Evolutionary conservation across 768 basidiomycete species (phyloP).

Genomic region (Lactarius akahatsu): DNA sequence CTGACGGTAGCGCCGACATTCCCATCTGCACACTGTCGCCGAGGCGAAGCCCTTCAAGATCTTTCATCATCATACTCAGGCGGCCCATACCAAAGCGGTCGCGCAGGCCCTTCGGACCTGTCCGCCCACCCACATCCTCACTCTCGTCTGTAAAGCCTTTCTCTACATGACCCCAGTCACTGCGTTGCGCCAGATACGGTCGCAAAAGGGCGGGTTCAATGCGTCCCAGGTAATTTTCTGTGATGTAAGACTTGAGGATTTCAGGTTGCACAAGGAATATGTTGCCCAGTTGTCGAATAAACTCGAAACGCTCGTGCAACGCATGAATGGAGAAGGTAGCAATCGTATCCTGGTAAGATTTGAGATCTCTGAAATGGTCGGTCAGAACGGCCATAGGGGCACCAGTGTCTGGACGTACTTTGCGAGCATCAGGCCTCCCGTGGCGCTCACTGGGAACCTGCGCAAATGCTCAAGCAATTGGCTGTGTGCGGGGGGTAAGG

Average conservation of each 20-base stretch:
- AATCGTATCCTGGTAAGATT: slow-evolving; percentile 91
- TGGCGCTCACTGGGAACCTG: slow-evolving; percentile 95
- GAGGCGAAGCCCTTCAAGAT: slow-evolving; percentile 66
- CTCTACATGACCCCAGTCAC: slow-evolving; percentile 87
- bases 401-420: slow-evolving; percentile 57
- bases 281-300: slow-evolving; percentile 95
- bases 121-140: slow-evolving; percentile 38
- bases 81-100: slow-evolving; percentile 63
- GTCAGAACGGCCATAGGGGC: neutral
- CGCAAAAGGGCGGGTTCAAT: slow-evolving; percentile 85
- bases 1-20: slow-evolving; percentile 55
- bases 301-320: slow-evolving; percentile 93
- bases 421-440: slow-evolving; percentile 96
- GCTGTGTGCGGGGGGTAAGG: slow-evolving; percentile 41
- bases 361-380: slow-evolving; percentile 70
- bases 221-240: slow-evolving; percentile 87
- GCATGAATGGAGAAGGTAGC: slow-evolving; percentile 78
- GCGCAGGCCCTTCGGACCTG: slow-evolving; percentile 56
- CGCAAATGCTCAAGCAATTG: slow-evolving; percentile 90
- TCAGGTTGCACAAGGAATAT: slow-evolving; percentile 96
- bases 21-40: slow-evolving; percentile 54
- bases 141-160: slow-evolving; percentile 63
- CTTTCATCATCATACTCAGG: slow-evolving; percentile 85
- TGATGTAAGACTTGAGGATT: slow-evolving; percentile 92
- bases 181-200: slow-evolving; percentile 87